Evolutionary conservation across 768 basidiomycete species (phyloP), one percentile per base, ranked within the genome.

Genomic region (Tricholoma flavovirens): DNA sequence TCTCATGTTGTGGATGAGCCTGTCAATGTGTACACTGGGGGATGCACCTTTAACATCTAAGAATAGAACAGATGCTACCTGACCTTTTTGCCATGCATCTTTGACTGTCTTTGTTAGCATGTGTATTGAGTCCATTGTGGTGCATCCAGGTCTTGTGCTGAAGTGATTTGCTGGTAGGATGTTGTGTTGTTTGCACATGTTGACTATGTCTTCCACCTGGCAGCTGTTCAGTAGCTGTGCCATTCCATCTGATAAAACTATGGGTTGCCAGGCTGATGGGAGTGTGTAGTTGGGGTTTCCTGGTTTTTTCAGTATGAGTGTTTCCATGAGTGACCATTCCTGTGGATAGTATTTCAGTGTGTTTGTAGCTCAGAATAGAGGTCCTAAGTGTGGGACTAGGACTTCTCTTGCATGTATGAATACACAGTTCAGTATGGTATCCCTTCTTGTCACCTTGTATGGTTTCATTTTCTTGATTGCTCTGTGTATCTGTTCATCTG

Each of bases 101-200:
- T n/a, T n/a, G n/a, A n/a, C 60, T 12, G 56, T 67, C 0, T 71
- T 57, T 10, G 69, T 64, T 3, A 75, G 36, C 1, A 68, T 42
- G 53, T 69, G 62, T 11, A 73, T 45, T 3, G 72, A 61, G 60
- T 76, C 71, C 0, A 66, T 69, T 0, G 75, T 69, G 0, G 67
- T 62, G 36, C 46, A 32, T 8, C 59, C 62, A 2, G 71, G 67
- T 9, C 24, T 26, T 26, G 24, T 5, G 5, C 24, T 5, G 24
- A 26, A 26, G 24, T 26, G 24, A 21, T 49, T 49, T 5, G n/a
- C 46, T 49, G 46, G 30, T 4, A 51, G 26, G n/a, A 49, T 21
- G 4, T 32, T 14, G 24, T 26, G 24, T 3, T 26, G 24, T 26
- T 26, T 26, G 24, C 24, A 26, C 24, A 26, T 26, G 24, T 2